A percentile compares a stretch with the other conserved stretches of the same genome.
These are phyloP conservation scores for Coemansia sp. DNA, from an alignment of 192 early-diverging fungal species.

Conservation along the genomic window DNA sequence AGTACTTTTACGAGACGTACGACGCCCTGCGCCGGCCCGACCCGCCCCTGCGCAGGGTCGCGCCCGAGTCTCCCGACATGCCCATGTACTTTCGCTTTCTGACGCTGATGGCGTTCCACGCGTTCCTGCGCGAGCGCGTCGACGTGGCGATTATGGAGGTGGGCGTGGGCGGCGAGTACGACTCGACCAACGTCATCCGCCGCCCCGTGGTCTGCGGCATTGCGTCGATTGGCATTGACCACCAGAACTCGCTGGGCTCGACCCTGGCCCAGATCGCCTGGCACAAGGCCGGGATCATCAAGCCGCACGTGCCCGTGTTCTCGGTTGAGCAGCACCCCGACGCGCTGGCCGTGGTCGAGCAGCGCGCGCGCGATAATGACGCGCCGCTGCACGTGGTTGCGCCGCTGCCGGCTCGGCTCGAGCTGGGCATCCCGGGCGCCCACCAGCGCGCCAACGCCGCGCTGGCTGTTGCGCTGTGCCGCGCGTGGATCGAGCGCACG, in stretches of 20 bases:
- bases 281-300: slow-evolving; percentile 85
- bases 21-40: slow-evolving; percentile 55
- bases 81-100: slow-evolving; percentile 90
- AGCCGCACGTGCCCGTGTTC: slow-evolving; percentile 64
- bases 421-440: slow-evolving; percentile 69
- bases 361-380: slow-evolving; percentile 63
- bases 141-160: slow-evolving; percentile 80
- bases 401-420: not conserved
- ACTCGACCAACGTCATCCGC: slow-evolving; percentile 75
- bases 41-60: slow-evolving; percentile 25
- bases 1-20: slow-evolving; percentile 88
- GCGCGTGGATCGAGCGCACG: slow-evolving; percentile 61
- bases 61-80: slow-evolving; percentile 18
- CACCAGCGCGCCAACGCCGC: slow-evolving; percentile 87
- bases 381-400: slow-evolving; percentile 44
- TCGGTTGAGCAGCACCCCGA: slow-evolving; percentile 65
- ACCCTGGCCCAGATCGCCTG: slow-evolving; percentile 75
- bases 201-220: slow-evolving; percentile 75
- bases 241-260: slow-evolving; percentile 62
- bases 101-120: slow-evolving; percentile 85
- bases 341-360: slow-evolving; percentile 63
- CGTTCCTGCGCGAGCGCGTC: slow-evolving; percentile 76
- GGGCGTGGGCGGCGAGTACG: slow-evolving; percentile 80
- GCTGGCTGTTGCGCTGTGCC: slow-evolving; percentile 67
- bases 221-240: slow-evolving; percentile 75